Evolutionary conservation across 768 basidiomycete species (phyloP).

Genomic region (Leucocoprinus birnbaumii): DNA sequence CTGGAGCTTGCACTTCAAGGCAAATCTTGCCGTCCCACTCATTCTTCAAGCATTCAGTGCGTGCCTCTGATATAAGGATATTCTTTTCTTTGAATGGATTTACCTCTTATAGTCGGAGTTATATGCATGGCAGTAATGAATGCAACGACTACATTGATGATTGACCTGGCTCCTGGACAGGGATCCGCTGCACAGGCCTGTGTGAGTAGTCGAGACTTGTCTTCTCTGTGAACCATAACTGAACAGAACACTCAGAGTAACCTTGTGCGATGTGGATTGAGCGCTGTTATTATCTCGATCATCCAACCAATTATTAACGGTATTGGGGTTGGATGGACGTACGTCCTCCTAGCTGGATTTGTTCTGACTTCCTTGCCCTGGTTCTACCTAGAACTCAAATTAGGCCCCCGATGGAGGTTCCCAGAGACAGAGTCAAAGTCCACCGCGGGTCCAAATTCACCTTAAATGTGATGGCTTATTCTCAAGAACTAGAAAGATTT

Average conservation of each 20-base stretch:
- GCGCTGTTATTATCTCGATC: slow-evolving; percentile 58
- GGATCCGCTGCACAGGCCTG: slow-evolving; percentile 72
- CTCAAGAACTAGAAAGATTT: too few relatives aligned
- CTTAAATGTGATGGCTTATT: too few relatives aligned
- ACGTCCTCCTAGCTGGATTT: slow-evolving; percentile 53
- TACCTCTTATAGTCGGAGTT: slow-evolving; percentile 55
- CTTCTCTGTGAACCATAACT: not conserved
- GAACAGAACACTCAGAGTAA: slow-evolving; percentile 50
- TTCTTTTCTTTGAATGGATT: too few relatives aligned
- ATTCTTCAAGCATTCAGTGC: slow-evolving; percentile 39
- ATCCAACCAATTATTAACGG: slow-evolving; percentile 59
- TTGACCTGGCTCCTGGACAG: slow-evolving; percentile 61
- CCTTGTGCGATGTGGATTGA: slow-evolving; percentile 60
- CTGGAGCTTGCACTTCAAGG: slow-evolving; percentile 50
- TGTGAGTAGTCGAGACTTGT: slow-evolving; percentile 40
- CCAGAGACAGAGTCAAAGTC: not conserved
- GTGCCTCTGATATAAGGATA: too few relatives aligned
- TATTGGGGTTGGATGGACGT: slow-evolving; percentile 68
- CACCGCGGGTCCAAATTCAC: too few relatives aligned
- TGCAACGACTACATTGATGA: slow-evolving; percentile 54
- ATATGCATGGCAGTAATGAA: slow-evolving; percentile 49
- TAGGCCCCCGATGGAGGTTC: slow-evolving; percentile 41
- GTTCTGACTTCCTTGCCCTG: slow-evolving; percentile 45
- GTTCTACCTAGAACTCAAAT: slow-evolving; percentile 43
- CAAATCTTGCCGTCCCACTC: slow-evolving; percentile 52